Conservation (phyloP, 2,329 filamentous ascomycete species). For the Dendryphion nanum region DNA sequence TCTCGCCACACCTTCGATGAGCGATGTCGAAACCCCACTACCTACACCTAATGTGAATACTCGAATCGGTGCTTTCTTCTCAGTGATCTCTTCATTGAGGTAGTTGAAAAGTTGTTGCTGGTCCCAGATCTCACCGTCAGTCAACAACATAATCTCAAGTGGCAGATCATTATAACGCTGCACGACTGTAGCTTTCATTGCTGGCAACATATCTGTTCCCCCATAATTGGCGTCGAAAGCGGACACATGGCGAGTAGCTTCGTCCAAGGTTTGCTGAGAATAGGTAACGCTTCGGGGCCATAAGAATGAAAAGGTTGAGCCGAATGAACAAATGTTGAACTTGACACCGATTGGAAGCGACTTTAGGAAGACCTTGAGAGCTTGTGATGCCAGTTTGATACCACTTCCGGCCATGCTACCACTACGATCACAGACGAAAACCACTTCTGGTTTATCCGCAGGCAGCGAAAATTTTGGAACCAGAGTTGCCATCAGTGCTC, state of each 20-base stretch:
- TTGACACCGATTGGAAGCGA: constrained; percentile 62
- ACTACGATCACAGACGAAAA: constrained; percentile 72
- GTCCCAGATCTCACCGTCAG: constrained; percentile 56
- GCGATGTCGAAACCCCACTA: constrained; percentile 51
- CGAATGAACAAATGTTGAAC: constrained; percentile 72
- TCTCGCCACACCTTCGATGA: constrained; percentile 59
- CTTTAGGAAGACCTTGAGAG: constrained; percentile 64
- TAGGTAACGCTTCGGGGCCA: constrained; percentile 51
- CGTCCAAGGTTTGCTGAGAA: constrained; percentile 44
- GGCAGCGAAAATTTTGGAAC: constrained; percentile 69
- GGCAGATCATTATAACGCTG: constrained; percentile 47
- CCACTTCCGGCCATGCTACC: constrained; percentile 59
- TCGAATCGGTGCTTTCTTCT: constrained; percentile 46
- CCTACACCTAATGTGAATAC: constrained; percentile 61
- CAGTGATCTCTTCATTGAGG: constrained; percentile 44
- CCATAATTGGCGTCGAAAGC: constrained; percentile 49
- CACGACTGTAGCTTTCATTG: constrained; percentile 48
- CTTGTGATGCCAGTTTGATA: constrained; percentile 55
- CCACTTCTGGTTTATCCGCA: constrained; percentile 58
- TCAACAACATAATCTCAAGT: constrained; percentile 56
- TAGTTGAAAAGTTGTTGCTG: constrained; percentile 50
- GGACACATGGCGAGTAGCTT: constrained; percentile 45
- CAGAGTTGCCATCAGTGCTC: constrained; percentile 68
- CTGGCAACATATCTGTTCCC: constrained; percentile 54
- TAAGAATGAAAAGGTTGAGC: constrained; percentile 46